Percentiles rank a stretch among this genome's conserved stretches.
Evolutionary conservation across 2,329 filamentous ascomycete genomes (phyloP).

Genomic region (Aureobasidium uvarum): DNA sequence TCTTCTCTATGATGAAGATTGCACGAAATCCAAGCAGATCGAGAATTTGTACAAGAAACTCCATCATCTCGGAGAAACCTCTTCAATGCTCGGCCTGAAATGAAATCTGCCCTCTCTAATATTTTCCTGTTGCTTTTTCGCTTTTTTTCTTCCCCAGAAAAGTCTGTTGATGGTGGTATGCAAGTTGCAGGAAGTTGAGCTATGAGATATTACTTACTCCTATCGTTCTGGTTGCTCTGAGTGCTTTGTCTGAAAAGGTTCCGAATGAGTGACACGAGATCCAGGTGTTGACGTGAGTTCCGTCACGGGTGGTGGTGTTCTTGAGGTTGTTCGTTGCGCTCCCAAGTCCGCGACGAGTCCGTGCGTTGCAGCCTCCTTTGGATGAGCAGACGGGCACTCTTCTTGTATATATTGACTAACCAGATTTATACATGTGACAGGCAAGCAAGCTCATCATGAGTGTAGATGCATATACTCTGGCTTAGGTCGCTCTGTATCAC

Average conservation of each 20-base stretch:
- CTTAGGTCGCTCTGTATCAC: background rate
- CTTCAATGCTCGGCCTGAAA: no score
- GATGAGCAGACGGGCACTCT: background rate
- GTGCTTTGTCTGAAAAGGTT: no score
- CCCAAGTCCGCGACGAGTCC: conserved; percentile 5
- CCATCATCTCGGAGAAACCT: background rate
- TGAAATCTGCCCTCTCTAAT: background rate
- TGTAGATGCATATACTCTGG: background rate
- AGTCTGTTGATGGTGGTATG: background rate
- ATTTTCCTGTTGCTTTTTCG: background rate
- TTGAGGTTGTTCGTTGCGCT: conserved; percentile 2
- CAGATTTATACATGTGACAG: background rate
- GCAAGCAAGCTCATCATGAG: no score
- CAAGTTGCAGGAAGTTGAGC: background rate
- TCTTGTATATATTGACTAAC: background rate
- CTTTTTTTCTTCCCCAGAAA: conserved; percentile 11
- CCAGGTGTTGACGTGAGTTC: background rate
- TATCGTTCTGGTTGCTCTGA: no score
- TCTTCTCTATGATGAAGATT: background rate
- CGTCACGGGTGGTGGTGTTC: background rate
- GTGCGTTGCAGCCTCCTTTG: conserved; percentile 1
- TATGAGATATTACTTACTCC: background rate
- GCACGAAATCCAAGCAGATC: background rate
- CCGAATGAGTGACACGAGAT: background rate
- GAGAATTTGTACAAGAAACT: background rate